These are phyloP conservation scores for Botryotinia convoluta DNA, from an alignment of 2,329 filamentous ascomycete genomes.

Conservation along the genomic window DNA sequence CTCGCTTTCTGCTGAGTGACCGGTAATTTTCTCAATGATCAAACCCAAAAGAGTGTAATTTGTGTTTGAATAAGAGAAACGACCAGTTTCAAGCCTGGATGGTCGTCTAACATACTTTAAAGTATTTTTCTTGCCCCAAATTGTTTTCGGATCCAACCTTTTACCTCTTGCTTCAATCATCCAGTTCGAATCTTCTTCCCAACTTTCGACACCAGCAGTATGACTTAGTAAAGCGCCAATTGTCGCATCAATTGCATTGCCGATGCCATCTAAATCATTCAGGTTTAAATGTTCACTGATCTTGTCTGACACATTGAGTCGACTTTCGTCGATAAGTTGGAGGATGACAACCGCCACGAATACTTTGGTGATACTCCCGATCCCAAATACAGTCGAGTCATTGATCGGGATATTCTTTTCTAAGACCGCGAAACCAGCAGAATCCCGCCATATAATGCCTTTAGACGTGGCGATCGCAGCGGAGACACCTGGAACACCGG, in stretches of 20 bases:
- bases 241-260: constrained; percentile 19
- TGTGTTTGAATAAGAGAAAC: background rate
- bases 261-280: constrained; percentile 11
- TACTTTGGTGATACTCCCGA: constrained; percentile 28
- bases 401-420: background rate
- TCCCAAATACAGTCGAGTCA: constrained; percentile 20
- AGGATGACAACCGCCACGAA: constrained; percentile 24
- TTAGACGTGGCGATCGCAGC: constrained; percentile 22
- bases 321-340: constrained; percentile 23
- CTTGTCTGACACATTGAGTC: constrained; percentile 17
- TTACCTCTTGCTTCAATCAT: constrained; percentile 22
- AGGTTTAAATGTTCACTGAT: constrained; percentile 9
- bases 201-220: constrained; percentile 22
- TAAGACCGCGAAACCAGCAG: constrained; percentile 9
- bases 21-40: background rate
- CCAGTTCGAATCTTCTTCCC: constrained; percentile 25
- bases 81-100: background rate
- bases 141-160: constrained; percentile 18
- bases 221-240: constrained; percentile 22
- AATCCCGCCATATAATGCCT: constrained; percentile 21
- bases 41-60: background rate
- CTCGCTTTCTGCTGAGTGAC: background rate
- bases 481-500: constrained; percentile 22
- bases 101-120: constrained; percentile 22
- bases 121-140: constrained; percentile 21